These are phyloP conservation scores for Citrus maxima DNA, from an alignment of 345 rosid species.

Conservation along the genomic window DNA sequence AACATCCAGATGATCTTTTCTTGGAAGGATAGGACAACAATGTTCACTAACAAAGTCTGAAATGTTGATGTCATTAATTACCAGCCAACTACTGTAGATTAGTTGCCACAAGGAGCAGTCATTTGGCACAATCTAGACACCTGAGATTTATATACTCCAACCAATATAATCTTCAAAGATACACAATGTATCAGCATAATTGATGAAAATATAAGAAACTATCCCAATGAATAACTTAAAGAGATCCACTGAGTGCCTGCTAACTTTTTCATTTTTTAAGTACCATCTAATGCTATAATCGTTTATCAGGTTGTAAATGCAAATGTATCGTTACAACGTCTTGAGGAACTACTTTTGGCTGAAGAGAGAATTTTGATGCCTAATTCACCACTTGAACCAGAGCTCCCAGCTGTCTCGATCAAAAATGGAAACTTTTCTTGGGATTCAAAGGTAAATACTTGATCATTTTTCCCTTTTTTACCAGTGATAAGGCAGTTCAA, in stretches of 20 bases:
- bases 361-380: conserved; percentile 76
- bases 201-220: not conserved
- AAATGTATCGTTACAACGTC: conserved; percentile 81
- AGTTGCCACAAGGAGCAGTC: not conserved
- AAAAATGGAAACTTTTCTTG: conserved; percentile 82
- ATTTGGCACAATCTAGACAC: not conserved
- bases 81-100: not conserved
- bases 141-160: not conserved
- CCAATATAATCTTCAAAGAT: not conserved
- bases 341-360: conserved; percentile 77
- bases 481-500: not conserved
- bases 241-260: not conserved
- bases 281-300: conserved; percentile 1
- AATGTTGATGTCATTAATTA: not conserved
- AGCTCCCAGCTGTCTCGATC: conserved; percentile 74
- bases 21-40: not conserved
- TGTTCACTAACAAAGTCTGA: not conserved
- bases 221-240: not conserved
- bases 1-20: not conserved
- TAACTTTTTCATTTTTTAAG: not conserved
- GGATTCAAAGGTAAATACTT: conserved; percentile 69
- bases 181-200: not conserved
- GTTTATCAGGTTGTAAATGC: conserved; percentile 78
- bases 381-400: conserved; percentile 79
- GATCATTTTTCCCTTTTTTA: not conserved